Conservation (phyloP, 805 yeast species). For the Kurtzmaniella fragi region DNA sequence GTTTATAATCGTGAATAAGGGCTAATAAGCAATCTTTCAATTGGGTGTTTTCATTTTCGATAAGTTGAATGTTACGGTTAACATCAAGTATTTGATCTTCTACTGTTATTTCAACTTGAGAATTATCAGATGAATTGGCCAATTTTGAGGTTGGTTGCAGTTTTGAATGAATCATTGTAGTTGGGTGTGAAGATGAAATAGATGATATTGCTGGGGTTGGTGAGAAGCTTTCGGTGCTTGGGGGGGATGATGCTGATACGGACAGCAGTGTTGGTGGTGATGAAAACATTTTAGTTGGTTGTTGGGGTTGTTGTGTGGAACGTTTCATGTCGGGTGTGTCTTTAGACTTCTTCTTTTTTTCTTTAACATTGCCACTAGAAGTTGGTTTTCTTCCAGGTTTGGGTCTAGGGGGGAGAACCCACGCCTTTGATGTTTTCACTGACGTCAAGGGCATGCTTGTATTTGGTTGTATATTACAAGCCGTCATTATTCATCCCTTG, state of each 20-base stretch:
- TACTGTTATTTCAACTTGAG: too few species aligned
- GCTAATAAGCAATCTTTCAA: constrained; percentile 30
- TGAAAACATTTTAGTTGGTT: too few species aligned
- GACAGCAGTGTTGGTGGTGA: neutral
- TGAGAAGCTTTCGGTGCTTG: neutral
- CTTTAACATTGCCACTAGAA: neutral
- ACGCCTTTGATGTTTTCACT: constrained; percentile 62
- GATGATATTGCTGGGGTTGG: neutral
- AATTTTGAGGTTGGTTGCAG: too few species aligned
- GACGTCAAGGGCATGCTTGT: constrained; percentile 6
- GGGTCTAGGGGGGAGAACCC: constrained; percentile 85
- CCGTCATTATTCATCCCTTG: too few species aligned
- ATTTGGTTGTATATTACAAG: neutral
- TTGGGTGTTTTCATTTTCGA: constrained; percentile 29
- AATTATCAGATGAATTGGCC: too few species aligned
- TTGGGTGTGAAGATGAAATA: too few species aligned
- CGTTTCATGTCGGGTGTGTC: too few species aligned
- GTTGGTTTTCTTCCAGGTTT: constrained; percentile 61
- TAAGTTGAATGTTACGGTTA: constrained; percentile 7
- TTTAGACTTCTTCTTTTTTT: neutral
- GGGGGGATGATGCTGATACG: neutral
- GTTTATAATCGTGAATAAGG: constrained; percentile 37
- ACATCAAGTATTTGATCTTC: neutral
- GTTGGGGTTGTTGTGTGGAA: too few species aligned
- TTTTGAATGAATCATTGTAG: too few species aligned